Conservation (phyloP, 2,329 filamentous ascomycete species). For the Epichloe brachyelytri region DNA sequence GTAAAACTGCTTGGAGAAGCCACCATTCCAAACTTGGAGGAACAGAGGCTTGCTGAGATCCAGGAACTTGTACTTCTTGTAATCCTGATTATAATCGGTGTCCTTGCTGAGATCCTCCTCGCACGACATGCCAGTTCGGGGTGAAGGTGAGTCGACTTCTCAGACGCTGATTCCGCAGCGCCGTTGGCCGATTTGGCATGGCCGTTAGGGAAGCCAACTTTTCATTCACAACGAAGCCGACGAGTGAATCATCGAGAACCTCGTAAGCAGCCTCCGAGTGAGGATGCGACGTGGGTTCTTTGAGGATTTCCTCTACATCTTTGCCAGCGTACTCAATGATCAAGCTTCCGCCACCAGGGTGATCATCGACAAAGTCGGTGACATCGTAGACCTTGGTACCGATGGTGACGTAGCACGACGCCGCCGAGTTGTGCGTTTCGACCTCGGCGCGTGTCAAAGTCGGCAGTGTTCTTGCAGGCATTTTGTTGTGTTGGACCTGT, state of each 20-base stretch:
- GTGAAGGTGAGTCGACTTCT: conserved; percentile 28
- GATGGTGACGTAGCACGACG: conserved; percentile 88
- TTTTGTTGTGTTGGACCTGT: conserved; percentile 22
- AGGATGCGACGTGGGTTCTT: conserved; percentile 67
- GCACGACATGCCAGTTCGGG: conserved; percentile 73
- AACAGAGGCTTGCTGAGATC: conserved; percentile 78
- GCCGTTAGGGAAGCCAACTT: conserved; percentile 26
- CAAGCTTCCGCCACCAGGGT: conserved; percentile 81
- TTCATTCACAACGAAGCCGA: conserved; percentile 64
- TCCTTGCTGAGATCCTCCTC: conserved; percentile 79
- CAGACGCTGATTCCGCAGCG: conserved; percentile 10
- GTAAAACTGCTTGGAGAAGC: conserved; percentile 93
- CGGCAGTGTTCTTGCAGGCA: conserved; percentile 73
- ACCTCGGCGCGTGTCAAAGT: conserved; percentile 74
- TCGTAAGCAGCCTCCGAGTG: conserved; percentile 95
- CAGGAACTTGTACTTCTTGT: conserved; percentile 84
- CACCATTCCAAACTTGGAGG: conserved; percentile 75
- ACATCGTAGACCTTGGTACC: conserved; percentile 90
- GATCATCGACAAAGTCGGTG: conserved; percentile 77
- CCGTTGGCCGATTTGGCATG: conserved; percentile 17
- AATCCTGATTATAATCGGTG: conserved; percentile 65
- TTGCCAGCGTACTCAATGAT: conserved; percentile 83
- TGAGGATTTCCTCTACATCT: conserved; percentile 71
- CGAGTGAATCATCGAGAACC: conserved; percentile 72
- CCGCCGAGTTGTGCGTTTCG: conserved; percentile 60